Percentiles rank a stretch among this genome's conserved stretches.
Evolutionary conservation across 345 rosid genomes (phyloP).

Genomic region (Schrenkiella parvula): DNA sequence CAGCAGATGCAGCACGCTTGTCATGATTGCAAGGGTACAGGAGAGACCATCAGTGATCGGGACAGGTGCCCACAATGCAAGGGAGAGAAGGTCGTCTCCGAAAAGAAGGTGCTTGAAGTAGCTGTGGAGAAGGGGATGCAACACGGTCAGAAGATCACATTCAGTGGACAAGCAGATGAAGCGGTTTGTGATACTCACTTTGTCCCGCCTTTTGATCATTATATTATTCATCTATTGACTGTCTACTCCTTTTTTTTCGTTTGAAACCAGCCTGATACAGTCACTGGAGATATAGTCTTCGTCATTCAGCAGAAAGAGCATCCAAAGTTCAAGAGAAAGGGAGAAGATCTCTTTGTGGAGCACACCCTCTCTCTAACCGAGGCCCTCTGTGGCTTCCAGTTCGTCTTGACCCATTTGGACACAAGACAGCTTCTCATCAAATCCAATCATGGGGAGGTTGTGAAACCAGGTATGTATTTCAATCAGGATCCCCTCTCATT

Average conservation of each 20-base stretch:
- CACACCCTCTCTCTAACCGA: slow-evolving; percentile 75
- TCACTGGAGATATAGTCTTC: slow-evolving; percentile 81
- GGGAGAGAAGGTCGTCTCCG: slow-evolving; percentile 78
- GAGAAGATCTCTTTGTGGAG: slow-evolving; percentile 79
- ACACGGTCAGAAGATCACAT: slow-evolving; percentile 76
- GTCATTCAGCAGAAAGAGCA: slow-evolving; percentile 88
- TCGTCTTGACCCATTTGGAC: slow-evolving; percentile 70
- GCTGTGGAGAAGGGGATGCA: slow-evolving; percentile 92
- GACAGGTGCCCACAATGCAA: slow-evolving; percentile 77
- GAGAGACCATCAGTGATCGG: slow-evolving; percentile 63
- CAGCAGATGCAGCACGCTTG: slow-evolving; percentile 93
- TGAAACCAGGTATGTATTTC: slow-evolving; percentile 67
- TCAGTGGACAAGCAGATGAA: slow-evolving; percentile 92
- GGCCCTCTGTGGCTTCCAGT: slow-evolving; percentile 89
- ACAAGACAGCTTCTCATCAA: slow-evolving; percentile 82
- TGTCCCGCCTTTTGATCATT: neutral
- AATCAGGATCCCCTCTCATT: neutral
- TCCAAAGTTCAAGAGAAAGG: slow-evolving; percentile 77
- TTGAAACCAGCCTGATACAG: slow-evolving; percentile 71
- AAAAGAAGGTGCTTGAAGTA: slow-evolving; percentile 85
- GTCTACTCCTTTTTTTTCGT: neutral
- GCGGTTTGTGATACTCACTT: slow-evolving; percentile 41
- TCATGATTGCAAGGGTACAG: slow-evolving; percentile 85
- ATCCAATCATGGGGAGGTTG: slow-evolving; percentile 72
- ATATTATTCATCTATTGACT: neutral